Conservation (phyloP, 2,329 filamentous ascomycete genomes). For the Tolypocladium tropicale region DNA sequence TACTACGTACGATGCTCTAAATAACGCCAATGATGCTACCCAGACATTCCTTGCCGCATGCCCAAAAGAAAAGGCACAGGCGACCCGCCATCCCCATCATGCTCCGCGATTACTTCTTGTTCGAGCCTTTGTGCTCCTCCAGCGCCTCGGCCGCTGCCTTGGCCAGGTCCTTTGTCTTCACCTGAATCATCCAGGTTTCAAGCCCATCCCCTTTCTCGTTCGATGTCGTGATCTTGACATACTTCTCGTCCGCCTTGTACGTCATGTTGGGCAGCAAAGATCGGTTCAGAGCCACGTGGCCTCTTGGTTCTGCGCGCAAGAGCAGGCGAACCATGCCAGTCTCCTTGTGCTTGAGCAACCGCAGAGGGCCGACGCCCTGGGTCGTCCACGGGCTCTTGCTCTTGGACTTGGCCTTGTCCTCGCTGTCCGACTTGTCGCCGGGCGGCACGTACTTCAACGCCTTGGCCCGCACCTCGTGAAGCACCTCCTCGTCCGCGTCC, state of each 20-base stretch:
- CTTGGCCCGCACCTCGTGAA: slow-evolving; percentile 63
- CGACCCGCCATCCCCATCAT: neutral
- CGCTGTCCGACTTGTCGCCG: slow-evolving; percentile 33
- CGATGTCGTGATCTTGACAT: slow-evolving; percentile 47
- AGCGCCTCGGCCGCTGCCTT: slow-evolving; percentile 39
- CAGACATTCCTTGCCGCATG: neutral
- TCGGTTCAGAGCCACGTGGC: slow-evolving; percentile 65
- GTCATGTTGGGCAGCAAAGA: slow-evolving; percentile 47
- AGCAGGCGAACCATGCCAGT: slow-evolving; percentile 59
- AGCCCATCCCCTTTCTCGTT: slow-evolving; percentile 47
- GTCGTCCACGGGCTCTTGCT: slow-evolving; percentile 54
- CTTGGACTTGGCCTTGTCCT: slow-evolving; percentile 34
- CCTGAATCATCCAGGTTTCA: slow-evolving; percentile 62
- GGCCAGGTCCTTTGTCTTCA: slow-evolving; percentile 54
- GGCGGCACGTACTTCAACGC: slow-evolving; percentile 49
- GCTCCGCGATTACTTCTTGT: slow-evolving; percentile 34
- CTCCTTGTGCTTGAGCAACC: slow-evolving; percentile 63
- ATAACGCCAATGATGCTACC: slow-evolving; percentile 5
- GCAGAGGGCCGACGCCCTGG: slow-evolving; percentile 61
- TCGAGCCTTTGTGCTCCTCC: slow-evolving; percentile 44
- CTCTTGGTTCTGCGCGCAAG: slow-evolving; percentile 64
- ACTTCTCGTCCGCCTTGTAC: slow-evolving; percentile 54
- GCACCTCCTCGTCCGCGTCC: slow-evolving; percentile 60
- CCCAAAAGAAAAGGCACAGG: neutral
- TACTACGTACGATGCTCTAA: slow-evolving; percentile 5